Percentiles rank a stretch among this genome's conserved stretches.
These are phyloP conservation scores for Aspergillus cavernicola DNA, from an alignment of 495 filamentous ascomycete species.

Conservation along the genomic window DNA sequence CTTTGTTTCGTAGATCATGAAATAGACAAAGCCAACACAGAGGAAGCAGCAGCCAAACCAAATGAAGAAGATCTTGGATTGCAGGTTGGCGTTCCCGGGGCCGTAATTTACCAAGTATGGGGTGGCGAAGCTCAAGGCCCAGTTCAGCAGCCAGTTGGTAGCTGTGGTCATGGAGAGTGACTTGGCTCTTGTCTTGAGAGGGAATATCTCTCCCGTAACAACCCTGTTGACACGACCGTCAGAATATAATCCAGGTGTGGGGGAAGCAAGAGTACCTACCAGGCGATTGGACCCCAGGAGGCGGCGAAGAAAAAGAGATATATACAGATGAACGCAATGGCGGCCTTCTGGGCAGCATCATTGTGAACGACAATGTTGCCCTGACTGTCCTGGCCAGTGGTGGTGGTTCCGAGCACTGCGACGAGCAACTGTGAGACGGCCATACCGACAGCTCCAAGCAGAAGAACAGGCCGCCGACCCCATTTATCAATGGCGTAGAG, in stretches of 20 bases:
- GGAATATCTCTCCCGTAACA: slow-evolving; percentile 75
- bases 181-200: slow-evolving; percentile 66
- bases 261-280: slow-evolving; percentile 25
- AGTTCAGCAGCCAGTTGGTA: slow-evolving; percentile 86
- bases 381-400: slow-evolving; percentile 37
- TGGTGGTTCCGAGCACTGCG: slow-evolving; percentile 64
- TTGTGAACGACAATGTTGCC: slow-evolving; percentile 11
- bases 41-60: neutral
- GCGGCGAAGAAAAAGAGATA: neutral
- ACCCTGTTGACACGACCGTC: slow-evolving; percentile 34
- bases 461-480: slow-evolving; percentile 62
- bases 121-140: neutral
- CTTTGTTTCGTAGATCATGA: neutral
- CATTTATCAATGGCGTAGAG: slow-evolving; percentile 66
- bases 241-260: too few species aligned
- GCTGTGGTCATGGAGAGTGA: slow-evolving; percentile 73
- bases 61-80: neutral
- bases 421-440: slow-evolving; percentile 67
- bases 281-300: too few species aligned
- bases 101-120: neutral
- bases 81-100: neutral
- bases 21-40: neutral
- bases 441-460: slow-evolving; percentile 65
- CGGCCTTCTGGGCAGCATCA: slow-evolving; percentile 38
- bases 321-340: slow-evolving; percentile 39